A percentile compares a stretch with the other conserved stretches of the same genome.
Conservation (phyloP, 2,329 filamentous ascomycete species). For the Clarireedia hainanense region DNA sequence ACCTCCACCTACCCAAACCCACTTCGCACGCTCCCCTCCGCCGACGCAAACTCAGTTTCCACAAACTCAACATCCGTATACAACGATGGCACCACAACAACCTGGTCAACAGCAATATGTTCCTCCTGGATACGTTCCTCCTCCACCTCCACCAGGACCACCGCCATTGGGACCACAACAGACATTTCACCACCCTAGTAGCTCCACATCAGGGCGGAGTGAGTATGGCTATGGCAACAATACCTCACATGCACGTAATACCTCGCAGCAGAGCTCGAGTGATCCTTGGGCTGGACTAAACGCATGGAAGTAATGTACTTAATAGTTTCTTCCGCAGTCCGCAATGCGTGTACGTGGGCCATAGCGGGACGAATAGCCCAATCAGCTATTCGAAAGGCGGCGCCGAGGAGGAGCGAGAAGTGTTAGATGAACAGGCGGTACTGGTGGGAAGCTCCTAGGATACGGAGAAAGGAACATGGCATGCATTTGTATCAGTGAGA, state of each 20-base stretch:
- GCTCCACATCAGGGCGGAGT: conserved; percentile 42
- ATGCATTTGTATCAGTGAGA: conserved; percentile 3
- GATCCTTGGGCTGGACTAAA: conserved; percentile 64
- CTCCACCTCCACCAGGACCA: conserved; percentile 58
- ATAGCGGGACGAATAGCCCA: neutral
- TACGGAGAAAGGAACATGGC: neutral
- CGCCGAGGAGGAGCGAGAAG: neutral
- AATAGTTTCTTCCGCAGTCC: neutral
- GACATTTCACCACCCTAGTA: conserved; percentile 37
- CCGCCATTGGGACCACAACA: conserved; percentile 44
- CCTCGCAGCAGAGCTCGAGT: conserved; percentile 27
- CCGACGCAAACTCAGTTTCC: conserved; percentile 43
- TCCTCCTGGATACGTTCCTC: conserved; percentile 58
- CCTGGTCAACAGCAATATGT: conserved; percentile 38
- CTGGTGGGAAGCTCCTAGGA: neutral
- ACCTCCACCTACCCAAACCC: conserved; percentile 54
- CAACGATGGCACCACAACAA: conserved; percentile 30
- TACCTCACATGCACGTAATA: conserved; percentile 24
- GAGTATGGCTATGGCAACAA: conserved; percentile 42
- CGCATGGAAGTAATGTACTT: conserved; percentile 20
- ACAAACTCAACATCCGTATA: conserved; percentile 22
- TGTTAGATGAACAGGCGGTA: neutral
- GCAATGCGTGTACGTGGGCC: neutral
- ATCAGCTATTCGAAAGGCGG: neutral
- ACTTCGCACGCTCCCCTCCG: conserved; percentile 36